Evolutionary conservation across 2,329 filamentous ascomycete genomes (phyloP).

Genomic region (Amylocarpus encephaloides): DNA sequence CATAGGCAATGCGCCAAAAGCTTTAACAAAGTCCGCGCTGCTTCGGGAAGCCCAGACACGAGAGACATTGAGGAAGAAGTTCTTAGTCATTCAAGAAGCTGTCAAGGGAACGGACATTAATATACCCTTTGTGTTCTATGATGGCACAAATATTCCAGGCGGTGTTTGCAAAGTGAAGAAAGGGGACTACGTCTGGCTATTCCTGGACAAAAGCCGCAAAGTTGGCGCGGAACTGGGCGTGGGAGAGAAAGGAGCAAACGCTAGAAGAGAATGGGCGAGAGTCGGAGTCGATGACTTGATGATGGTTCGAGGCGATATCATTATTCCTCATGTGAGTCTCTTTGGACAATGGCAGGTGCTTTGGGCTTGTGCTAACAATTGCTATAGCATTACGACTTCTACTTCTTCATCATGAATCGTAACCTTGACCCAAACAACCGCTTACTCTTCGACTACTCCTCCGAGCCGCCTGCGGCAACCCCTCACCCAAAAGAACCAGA

Average conservation of each 20-base stretch:
- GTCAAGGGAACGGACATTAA: slow-evolving; percentile 85
- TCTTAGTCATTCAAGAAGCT: slow-evolving; percentile 72
- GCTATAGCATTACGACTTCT: slow-evolving; percentile 86
- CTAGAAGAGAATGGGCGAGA: slow-evolving; percentile 78
- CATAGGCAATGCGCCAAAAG: slow-evolving; percentile 62
- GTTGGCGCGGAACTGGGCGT: slow-evolving; percentile 79
- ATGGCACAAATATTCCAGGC: slow-evolving; percentile 82
- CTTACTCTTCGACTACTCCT: slow-evolving; percentile 69
- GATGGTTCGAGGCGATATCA: slow-evolving; percentile 82
- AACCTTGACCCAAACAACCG: slow-evolving; percentile 65
- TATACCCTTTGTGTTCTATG: slow-evolving; percentile 95
- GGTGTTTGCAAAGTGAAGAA: slow-evolving; percentile 84
- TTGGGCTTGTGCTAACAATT: slow-evolving; percentile 21
- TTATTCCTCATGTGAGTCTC: slow-evolving; percentile 80
- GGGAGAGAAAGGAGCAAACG: slow-evolving; percentile 48
- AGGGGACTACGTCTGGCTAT: slow-evolving; percentile 87
- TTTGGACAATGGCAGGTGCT: background rate
- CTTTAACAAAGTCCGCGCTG: slow-evolving; percentile 68
- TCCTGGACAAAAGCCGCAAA: slow-evolving; percentile 85
- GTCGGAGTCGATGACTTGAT: slow-evolving; percentile 94
- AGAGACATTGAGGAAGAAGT: slow-evolving; percentile 71
- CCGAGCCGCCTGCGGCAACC: slow-evolving; percentile 37
- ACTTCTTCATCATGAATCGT: slow-evolving; percentile 92
- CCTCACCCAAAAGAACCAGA: slow-evolving; percentile 6
- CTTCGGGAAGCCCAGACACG: slow-evolving; percentile 73